Base-by-base conservation (phyloP, 2,329 filamentous ascomycete species). In the Pleurostoma richardsiae region DNA sequence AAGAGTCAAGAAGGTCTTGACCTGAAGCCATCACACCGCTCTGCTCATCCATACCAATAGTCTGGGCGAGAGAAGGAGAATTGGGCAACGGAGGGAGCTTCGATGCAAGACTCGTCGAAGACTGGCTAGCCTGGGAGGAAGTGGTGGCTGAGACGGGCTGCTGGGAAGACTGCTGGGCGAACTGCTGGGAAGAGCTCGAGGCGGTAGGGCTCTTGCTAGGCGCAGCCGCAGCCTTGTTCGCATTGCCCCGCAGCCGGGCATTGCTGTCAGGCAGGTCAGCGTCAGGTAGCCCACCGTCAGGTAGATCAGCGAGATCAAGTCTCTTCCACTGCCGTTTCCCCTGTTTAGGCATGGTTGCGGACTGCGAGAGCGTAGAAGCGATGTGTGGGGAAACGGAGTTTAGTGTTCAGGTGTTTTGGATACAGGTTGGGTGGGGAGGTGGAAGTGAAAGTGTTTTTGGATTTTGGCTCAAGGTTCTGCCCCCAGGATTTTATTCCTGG, bases 21-120 rank as follows among this genome's bases (percentile, higher is more conserved):
- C 68, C 71, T 53, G 64, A 71, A 31, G 68, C 55, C 54, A 71
- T 67, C 45, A 66, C 63, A 61, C 74, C 71, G 56, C 68, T 72
- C 58, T 77, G 67, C 57, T 83, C 77, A 58, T 87, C 84, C 71
- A 86, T 80, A 43, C 83, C 80, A 68, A 89, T 83, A 51, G 80
- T 82, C 61, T 83, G 77, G 49, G 81, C 73, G 48, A 86, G 73
- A 40, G 81, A 83, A 48, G 82, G 80, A 49, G 82, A 83, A 59
- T 73, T 82, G 42, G 79, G 77, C 56, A 85, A 68, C 49, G 80
- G 80, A 50, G 81, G 79, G 40, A 83, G 74, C 62, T 76, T 79
- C 39, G 79, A 78, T 48, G 79, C 76, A 52, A 77, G 59, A 57
- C 63, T 78, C 43, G 70, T 63, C 33, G 79, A 73, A 33, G 76